Evolutionary conservation across 164 flowering plant genomes (phyloP).

Genomic region (Vitis labrusca): DNA sequence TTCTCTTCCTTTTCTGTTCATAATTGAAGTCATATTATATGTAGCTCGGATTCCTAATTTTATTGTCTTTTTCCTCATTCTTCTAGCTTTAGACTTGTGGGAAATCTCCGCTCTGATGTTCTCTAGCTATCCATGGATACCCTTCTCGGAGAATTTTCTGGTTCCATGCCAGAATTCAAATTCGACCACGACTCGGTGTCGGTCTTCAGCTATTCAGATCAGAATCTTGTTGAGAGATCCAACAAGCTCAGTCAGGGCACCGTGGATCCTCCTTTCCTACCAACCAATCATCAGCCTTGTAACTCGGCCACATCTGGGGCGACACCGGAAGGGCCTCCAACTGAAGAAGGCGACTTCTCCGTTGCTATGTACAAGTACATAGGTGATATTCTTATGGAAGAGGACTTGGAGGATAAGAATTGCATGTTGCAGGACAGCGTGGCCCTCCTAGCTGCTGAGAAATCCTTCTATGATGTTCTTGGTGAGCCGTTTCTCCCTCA

Average conservation of each 20-base stretch:
- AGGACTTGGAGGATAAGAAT: slow-evolving; percentile 11
- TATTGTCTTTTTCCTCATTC: too few relatives aligned
- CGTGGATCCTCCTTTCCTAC: not conserved
- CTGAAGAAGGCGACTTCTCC: not conserved
- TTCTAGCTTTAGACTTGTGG: too few relatives aligned
- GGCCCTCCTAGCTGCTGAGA: slow-evolving; percentile 19
- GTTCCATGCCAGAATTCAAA: not conserved
- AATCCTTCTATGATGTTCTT: slow-evolving; percentile 18
- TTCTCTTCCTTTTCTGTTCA: too few relatives aligned
- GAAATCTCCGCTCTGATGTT: too few relatives aligned
- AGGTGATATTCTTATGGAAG: slow-evolving; percentile 18
- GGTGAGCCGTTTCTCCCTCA: not conserved
- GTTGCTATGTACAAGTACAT: slow-evolving; percentile 13
- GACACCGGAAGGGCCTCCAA: not conserved
- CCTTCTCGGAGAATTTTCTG: not conserved
- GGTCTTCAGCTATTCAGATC: not conserved
- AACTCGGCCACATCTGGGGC: too few relatives aligned
- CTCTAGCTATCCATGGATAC: not conserved
- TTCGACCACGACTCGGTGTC: not conserved
- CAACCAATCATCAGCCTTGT: not conserved
- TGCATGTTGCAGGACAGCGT: slow-evolving; percentile 13
- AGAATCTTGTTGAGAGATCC: not conserved
- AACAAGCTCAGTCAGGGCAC: not conserved
- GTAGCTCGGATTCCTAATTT: too few relatives aligned
- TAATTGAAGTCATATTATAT: too few relatives aligned